These are phyloP conservation scores for Trichoderma hamatum DNA, from an alignment of 2,329 filamentous ascomycete species.

Conservation along the genomic window DNA sequence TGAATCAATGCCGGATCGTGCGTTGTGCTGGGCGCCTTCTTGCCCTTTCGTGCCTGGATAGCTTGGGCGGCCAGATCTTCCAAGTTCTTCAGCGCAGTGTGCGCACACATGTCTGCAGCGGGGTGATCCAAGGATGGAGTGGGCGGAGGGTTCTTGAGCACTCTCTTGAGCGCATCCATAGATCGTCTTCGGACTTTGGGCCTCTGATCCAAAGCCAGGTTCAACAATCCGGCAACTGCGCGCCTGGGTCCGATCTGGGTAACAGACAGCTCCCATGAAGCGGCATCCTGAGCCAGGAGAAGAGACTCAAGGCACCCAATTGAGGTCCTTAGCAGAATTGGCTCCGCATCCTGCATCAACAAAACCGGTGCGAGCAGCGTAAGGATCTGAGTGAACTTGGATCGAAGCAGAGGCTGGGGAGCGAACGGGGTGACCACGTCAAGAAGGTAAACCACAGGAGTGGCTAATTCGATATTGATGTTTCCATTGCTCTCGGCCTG, in stretches of 20 bases:
- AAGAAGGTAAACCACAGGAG: conserved; percentile 91
- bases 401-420: conserved; percentile 82
- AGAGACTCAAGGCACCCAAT: conserved; percentile 95
- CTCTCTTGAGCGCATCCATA: conserved; percentile 81
- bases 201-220: conserved; percentile 80
- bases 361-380: conserved; percentile 82
- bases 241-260: conserved; percentile 83
- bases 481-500: conserved; percentile 71
- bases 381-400: conserved; percentile 94
- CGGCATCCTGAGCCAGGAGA: conserved; percentile 81
- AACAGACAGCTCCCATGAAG: conserved; percentile 84
- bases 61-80: conserved; percentile 71
- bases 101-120: conserved; percentile 93
- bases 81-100: conserved; percentile 81
- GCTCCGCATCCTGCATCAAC: conserved; percentile 78
- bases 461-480: conserved; percentile 79
- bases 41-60: conserved; percentile 61
- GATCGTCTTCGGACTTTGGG: conserved; percentile 95
- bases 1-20: conserved; percentile 88
- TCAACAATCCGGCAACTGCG: conserved; percentile 83
- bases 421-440: conserved; percentile 86
- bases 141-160: conserved; percentile 83
- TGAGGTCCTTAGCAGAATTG: conserved; percentile 80
- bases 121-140: conserved; percentile 93
- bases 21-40: conserved; percentile 62